A percentile compares a stretch with the other conserved stretches of the same genome.
Evolutionary conservation across 306 rosid genomes (phyloP).

Genomic region (Biancaea sappan): DNA sequence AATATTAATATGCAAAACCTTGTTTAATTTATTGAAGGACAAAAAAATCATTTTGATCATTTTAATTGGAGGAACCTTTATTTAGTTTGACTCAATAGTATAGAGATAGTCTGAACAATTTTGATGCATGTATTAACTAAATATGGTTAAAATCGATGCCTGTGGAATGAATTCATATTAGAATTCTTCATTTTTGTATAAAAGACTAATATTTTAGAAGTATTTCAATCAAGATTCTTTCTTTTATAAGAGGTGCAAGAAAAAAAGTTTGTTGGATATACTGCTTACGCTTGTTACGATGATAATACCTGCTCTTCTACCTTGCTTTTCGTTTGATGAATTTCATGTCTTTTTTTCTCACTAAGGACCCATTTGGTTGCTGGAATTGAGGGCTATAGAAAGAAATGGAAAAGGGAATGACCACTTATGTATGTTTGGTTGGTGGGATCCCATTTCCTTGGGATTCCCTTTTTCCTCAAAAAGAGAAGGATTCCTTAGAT

Average conservation of each 20-base stretch:
- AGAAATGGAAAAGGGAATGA: too few species aligned
- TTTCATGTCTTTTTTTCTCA: not conserved
- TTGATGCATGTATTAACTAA: not conserved
- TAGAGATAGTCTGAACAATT: not conserved
- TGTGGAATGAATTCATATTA: not conserved
- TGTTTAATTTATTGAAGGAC: conserved; percentile 10
- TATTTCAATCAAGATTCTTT: not conserved
- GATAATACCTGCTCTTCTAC: not conserved
- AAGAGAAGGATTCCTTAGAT: too few species aligned
- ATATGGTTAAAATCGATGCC: not conserved
- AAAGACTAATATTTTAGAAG: not conserved
- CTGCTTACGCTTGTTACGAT: not conserved
- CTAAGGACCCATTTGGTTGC: too few species aligned
- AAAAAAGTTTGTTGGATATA: not conserved
- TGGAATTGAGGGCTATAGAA: too few species aligned
- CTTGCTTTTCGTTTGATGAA: not conserved
- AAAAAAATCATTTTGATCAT: conserved; percentile 7
- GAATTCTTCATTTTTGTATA: not conserved
- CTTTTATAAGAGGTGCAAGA: not conserved
- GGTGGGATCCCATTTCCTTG: too few species aligned
- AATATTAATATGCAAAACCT: conserved; percentile 21
- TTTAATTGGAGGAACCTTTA: conserved; percentile 8
- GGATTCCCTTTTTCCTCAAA: too few species aligned
- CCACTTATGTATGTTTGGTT: too few species aligned
- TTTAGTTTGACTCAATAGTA: conserved; percentile 9